These are phyloP conservation scores for Cicer cuneatum DNA, from an alignment of 306 rosid genomes.

Conservation along the genomic window DNA sequence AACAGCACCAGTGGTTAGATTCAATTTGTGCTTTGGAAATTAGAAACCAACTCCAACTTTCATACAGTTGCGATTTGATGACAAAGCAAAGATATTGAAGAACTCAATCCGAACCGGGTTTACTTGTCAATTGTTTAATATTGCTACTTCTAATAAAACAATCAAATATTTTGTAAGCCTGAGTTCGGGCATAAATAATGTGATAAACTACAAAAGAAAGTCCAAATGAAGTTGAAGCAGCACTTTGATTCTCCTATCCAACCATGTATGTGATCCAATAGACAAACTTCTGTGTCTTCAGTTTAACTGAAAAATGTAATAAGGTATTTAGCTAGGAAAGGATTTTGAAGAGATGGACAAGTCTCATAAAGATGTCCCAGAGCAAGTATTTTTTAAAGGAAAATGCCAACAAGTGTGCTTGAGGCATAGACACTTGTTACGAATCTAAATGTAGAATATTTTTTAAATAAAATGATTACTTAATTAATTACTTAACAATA, in stretches of 20 bases:
- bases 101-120: slow-evolving; percentile 23
- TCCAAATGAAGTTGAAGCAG: slow-evolving; percentile 38
- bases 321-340: slow-evolving; percentile 4
- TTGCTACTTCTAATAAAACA: slow-evolving; percentile 18
- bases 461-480: not conserved
- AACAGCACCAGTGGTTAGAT: not conserved
- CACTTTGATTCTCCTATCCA: slow-evolving; percentile 30
- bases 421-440: too few species aligned
- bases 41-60: slow-evolving; percentile 19
- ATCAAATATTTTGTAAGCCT: not conserved
- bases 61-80: not conserved
- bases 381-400: not conserved
- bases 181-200: slow-evolving; percentile 14
- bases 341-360: not conserved
- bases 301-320: slow-evolving; percentile 30
- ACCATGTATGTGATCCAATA: slow-evolving; percentile 28
- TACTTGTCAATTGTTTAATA: not conserved
- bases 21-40: not conserved
- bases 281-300: slow-evolving; percentile 26
- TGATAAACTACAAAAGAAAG: slow-evolving; percentile 12
- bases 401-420: too few species aligned
- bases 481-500: not conserved
- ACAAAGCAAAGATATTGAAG: not conserved
- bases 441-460: not conserved
- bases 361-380: slow-evolving; percentile 11